Percentiles rank a stretch among this genome's conserved stretches.
Conservation (phyloP, 768 basidiomycete genomes). For the Amanita phalloides region DNA sequence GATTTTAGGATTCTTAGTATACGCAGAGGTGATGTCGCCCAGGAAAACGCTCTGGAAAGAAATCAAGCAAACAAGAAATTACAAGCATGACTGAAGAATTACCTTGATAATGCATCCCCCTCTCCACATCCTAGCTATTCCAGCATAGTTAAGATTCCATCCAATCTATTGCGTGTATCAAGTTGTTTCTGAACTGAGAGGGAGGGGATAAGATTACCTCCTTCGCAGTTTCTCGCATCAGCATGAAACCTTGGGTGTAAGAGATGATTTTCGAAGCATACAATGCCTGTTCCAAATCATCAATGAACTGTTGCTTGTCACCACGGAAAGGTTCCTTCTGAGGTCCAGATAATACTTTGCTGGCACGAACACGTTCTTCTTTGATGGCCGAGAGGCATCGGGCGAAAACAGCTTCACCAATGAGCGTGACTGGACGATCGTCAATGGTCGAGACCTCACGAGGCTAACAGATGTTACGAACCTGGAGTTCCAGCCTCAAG, state of each 20-base stretch:
- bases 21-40: slow-evolving; percentile 85
- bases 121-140: slow-evolving; percentile 99
- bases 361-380: slow-evolving; percentile 88
- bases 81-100: neutral
- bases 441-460: neutral
- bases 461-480: slow-evolving; percentile 21
- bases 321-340: slow-evolving; percentile 91
- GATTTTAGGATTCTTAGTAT: slow-evolving; percentile 70
- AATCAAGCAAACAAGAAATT: neutral
- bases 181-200: neutral
- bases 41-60: slow-evolving; percentile 73
- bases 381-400: slow-evolving; percentile 97
- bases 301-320: slow-evolving; percentile 97
- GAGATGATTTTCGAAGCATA: slow-evolving; percentile 99
- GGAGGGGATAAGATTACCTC: slow-evolving; percentile 38
- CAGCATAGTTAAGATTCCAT: slow-evolving; percentile 96
- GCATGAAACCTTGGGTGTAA: slow-evolving; percentile 99
- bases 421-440: slow-evolving; percentile 72
- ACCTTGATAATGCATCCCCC: slow-evolving; percentile 99
- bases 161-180: slow-evolving; percentile 32
- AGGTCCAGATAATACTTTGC: slow-evolving; percentile 84
- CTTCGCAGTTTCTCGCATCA: slow-evolving; percentile 97
- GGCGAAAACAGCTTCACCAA: slow-evolving; percentile 98
- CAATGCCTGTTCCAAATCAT: slow-evolving; percentile 97
- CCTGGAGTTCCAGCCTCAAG: slow-evolving; percentile 87